phyloP scores from a whole-genome alignment of 306 rosid species.

The Trifolium subterraneum region DNA sequence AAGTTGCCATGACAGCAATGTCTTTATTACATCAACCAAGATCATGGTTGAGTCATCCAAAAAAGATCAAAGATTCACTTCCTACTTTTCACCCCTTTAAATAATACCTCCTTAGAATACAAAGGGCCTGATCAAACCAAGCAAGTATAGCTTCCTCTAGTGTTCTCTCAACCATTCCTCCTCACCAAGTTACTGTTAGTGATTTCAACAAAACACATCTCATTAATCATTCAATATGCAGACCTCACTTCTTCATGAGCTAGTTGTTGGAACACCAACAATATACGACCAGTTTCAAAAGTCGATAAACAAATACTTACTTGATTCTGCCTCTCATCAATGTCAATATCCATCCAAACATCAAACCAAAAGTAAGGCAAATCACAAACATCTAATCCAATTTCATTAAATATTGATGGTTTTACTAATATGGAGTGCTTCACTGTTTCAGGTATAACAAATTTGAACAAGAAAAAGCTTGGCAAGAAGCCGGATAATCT shows the following conservation, averaged over 20 bases:
- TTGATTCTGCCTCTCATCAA: constrained; percentile 24
- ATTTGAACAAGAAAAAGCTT: constrained; percentile 2
- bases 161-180: not conserved
- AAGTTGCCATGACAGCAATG: constrained; percentile 17
- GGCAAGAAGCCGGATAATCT: constrained; percentile 4
- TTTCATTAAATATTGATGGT: not conserved
- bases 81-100: constrained; percentile 26
- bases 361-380: constrained; percentile 19
- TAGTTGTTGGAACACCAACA: constrained; percentile 46
- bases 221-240: constrained; percentile 42
- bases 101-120: constrained; percentile 33
- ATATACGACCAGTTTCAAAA: constrained; percentile 39
- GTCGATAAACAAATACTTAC: constrained; percentile 36
- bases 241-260: constrained; percentile 49
- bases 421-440: constrained; percentile 8
- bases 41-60: constrained; percentile 44
- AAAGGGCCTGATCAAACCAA: constrained; percentile 35
- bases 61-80: constrained; percentile 9
- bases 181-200: not conserved
- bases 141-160: not conserved
- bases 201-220: not conserved
- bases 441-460: constrained; percentile 33
- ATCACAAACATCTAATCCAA: not conserved
- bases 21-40: constrained; percentile 20
- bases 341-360: constrained; percentile 19